Base-by-base conservation (phyloP, 2,329 filamentous ascomycete genomes). In the Catunica adiposa region DNA sequence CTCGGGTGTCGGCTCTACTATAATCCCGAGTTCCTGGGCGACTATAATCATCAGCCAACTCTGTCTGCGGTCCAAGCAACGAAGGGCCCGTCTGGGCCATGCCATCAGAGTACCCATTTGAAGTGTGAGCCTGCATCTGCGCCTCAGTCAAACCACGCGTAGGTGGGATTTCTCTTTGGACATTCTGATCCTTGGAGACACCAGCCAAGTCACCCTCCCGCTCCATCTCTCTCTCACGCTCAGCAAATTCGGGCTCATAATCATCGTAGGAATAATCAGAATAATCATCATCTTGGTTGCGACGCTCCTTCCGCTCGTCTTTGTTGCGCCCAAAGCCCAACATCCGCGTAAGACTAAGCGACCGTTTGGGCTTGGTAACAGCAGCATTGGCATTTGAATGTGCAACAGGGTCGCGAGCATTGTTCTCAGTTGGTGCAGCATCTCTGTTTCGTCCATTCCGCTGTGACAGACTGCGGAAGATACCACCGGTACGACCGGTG, bases 391-490 rank as follows among this genome's bases (percentile, higher is more conserved):
- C 20, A 25, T 54, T 47, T 8, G 55, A 20, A 5, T 48, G 22
- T 7, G 31, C 40, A 6, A 42, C 29, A 34, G 50, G 25, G n/a
- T 20, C 29, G 38, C 37, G 15, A 2, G 20, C 47, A 15, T 50
- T 42, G 22, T 17, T 34, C 2, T 47, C 51, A 44, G 44, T 26
- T 3, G 25, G 22, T n/a, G 42, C 53, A 9, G 22, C 15, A 17
- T 58, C 51, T 14, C 53, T 51, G 2, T 52, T 54, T 8, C 58
- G 31, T 25, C 53, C 53, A 20, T 62, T 64, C 22, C 70, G 70
- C 26, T 68, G 65, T 3, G 71, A 73, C 40, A 72, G 64, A 1
- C 68, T 68, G 56, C 62, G 57, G 53, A 63, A 62, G 17, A 64
- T 53, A 7, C 62, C 61, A 11, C 62, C 67, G 11, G 52, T 57